A percentile compares a stretch with the other conserved stretches of the same genome.
phyloP scores from a whole-genome alignment of 225 moss, liverwort and hornwort genomes.

The Takakia lepidozioides region DNA sequence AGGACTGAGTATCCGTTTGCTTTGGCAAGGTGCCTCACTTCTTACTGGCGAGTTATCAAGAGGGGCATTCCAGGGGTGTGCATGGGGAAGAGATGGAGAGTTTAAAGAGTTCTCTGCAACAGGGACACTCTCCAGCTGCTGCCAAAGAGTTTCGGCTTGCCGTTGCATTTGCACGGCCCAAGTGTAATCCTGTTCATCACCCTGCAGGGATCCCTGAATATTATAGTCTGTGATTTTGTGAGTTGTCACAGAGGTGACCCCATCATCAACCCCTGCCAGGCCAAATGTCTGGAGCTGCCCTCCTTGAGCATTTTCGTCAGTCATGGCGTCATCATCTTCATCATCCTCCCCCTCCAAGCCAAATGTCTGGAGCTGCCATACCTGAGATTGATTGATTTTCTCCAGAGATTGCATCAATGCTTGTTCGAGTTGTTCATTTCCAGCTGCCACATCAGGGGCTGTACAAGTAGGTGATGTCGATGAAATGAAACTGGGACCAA shows the following conservation, averaged over 20 bases:
- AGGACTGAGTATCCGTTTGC: constrained; percentile 25
- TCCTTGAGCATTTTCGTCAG: too few species aligned
- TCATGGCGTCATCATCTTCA: constrained; percentile 56
- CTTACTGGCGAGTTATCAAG: constrained; percentile 26
- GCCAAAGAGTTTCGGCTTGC: too few species aligned
- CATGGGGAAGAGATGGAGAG: too few species aligned
- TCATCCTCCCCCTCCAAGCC: constrained; percentile 46
- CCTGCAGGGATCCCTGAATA: too few species aligned
- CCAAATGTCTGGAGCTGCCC: too few species aligned
- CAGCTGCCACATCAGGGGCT: constrained; percentile 2
- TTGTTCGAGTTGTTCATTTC: not conserved
- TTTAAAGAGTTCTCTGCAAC: too few species aligned
- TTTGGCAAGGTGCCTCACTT: constrained; percentile 3
- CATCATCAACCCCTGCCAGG: too few species aligned
- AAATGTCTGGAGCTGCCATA: constrained; percentile 24
- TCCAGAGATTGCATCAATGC: constrained; percentile 5
- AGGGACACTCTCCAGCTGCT: too few species aligned
- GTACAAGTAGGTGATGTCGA: too few species aligned
- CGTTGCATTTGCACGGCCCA: too few species aligned
- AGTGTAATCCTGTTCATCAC: constrained; percentile 13
- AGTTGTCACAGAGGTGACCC: constrained; percentile 38
- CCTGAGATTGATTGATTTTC: constrained; percentile 21
- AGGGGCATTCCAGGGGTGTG: too few species aligned
- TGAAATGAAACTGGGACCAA: constrained; percentile 50
- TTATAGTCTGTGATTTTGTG: too few species aligned